phyloP scores from a whole-genome alignment of 1,139 yeast genomes.

The Suhomyces bokatorum region DNA sequence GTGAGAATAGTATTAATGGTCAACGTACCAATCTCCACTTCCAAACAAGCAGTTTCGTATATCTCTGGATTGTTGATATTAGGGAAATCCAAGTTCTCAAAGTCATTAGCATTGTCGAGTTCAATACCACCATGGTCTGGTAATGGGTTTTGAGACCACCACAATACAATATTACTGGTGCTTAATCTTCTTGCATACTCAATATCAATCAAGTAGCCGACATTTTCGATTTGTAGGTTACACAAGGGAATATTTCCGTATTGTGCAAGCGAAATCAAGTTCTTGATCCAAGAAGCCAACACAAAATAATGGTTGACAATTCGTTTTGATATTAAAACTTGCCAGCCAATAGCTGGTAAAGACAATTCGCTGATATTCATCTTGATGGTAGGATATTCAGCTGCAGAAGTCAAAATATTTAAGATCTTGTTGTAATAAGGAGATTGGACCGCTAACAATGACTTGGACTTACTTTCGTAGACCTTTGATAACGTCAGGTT shows the following conservation, averaged over 20 bases:
- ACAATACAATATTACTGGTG: slow-evolving; percentile 67
- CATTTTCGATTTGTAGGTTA: slow-evolving; percentile 74
- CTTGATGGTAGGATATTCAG: slow-evolving; percentile 65
- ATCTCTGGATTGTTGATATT: slow-evolving; percentile 77
- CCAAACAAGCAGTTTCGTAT: slow-evolving; percentile 77
- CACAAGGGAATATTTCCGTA: slow-evolving; percentile 85
- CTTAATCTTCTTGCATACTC: slow-evolving; percentile 78
- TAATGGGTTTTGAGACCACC: slow-evolving; percentile 88
- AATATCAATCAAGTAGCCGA: slow-evolving; percentile 79
- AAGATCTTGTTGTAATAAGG: slow-evolving; percentile 54
- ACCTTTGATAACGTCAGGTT: slow-evolving; percentile 55
- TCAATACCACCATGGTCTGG: slow-evolving; percentile 91
- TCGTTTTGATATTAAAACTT: slow-evolving; percentile 63
- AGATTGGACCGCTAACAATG: slow-evolving; percentile 72
- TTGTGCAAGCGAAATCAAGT: slow-evolving; percentile 63
- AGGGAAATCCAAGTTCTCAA: slow-evolving; percentile 70
- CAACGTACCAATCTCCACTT: slow-evolving; percentile 74
- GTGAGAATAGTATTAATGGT: slow-evolving; percentile 85
- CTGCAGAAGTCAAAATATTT: slow-evolving; percentile 43
- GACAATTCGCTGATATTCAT: slow-evolving; percentile 57
- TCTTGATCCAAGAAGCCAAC: slow-evolving; percentile 71
- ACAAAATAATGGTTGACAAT: slow-evolving; percentile 71
- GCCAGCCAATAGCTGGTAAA: slow-evolving; percentile 89
- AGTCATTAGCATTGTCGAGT: slow-evolving; percentile 52
- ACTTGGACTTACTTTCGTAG: slow-evolving; percentile 68